These are phyloP conservation scores for Aspergillus baeticus DNA, from an alignment of 495 filamentous ascomycete species.

Conservation along the genomic window DNA sequence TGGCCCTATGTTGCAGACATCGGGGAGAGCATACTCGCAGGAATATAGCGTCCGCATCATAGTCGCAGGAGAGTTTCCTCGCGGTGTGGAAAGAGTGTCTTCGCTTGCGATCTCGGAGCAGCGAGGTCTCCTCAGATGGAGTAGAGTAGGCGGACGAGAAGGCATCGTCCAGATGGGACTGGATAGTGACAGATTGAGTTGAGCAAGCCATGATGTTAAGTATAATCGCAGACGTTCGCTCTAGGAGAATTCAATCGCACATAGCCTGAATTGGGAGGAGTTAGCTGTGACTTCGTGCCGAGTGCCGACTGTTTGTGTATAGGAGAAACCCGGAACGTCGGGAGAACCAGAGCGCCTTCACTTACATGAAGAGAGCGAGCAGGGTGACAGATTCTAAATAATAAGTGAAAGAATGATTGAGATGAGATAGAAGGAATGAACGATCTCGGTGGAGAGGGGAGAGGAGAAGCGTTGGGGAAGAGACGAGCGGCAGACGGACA, in stretches of 20 bases:
- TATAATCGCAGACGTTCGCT: neutral
- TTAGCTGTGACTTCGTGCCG: slow-evolving; percentile 10
- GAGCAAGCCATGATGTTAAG: slow-evolving; percentile 45
- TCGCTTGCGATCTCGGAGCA: slow-evolving; percentile 49
- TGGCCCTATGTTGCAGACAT: slow-evolving; percentile 16
- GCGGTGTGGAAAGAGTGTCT: slow-evolving; percentile 66
- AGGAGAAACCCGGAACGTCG: slow-evolving; percentile 12
- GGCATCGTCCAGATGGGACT: slow-evolving; percentile 37
- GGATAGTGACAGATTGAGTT: slow-evolving; percentile 44
- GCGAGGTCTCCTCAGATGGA: slow-evolving; percentile 34
- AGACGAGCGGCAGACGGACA: slow-evolving; percentile 1
- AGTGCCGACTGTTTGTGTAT: slow-evolving; percentile 3
- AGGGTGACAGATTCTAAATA: neutral
- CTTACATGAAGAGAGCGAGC: slow-evolving; percentile 14
- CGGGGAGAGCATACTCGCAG: slow-evolving; percentile 49
- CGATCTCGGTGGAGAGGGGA: neutral
- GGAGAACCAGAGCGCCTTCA: neutral
- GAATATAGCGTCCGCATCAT: slow-evolving; percentile 66
- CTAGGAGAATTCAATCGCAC: slow-evolving; percentile 9
- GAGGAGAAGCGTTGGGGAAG: slow-evolving; percentile 1
- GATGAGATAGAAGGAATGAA: slow-evolving; percentile 3
- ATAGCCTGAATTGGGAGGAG: slow-evolving; percentile 11
- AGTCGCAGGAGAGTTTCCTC: slow-evolving; percentile 60
- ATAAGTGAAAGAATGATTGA: slow-evolving; percentile 2
- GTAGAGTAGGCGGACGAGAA: slow-evolving; percentile 31